Evolutionary conservation across 2,329 filamentous ascomycete genomes (phyloP).

Genomic region (Apiospora marii): DNA sequence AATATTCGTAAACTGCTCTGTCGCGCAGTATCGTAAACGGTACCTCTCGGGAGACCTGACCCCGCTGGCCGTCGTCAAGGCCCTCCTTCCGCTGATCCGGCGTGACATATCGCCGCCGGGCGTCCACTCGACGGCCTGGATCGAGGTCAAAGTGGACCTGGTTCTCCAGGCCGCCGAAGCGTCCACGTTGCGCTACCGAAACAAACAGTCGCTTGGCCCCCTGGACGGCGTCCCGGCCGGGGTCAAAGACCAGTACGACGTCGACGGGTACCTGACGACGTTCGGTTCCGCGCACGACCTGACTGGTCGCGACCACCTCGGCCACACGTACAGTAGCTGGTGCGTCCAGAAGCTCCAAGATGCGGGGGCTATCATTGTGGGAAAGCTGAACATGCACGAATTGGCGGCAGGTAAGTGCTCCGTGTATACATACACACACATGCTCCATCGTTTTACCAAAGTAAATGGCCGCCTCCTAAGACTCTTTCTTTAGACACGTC

Average conservation of each 20-base stretch:
- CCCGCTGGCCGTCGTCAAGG: not conserved
- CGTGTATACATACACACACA: no score
- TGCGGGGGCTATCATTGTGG: conserved; percentile 74
- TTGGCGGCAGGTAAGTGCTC: conserved; percentile 67
- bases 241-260: conserved; percentile 79
- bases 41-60: not conserved
- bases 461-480: not conserved
- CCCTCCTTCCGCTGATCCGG: not conserved
- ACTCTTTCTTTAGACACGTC: conserved; percentile 59
- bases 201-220: conserved; percentile 65
- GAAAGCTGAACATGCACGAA: conserved; percentile 81
- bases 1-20: not conserved
- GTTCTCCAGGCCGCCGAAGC: conserved; percentile 53
- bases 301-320: conserved; percentile 51
- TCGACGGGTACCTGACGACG: conserved; percentile 75
- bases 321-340: conserved; percentile 61
- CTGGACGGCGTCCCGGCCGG: conserved; percentile 78
- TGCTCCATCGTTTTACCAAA: not conserved
- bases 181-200: conserved; percentile 56
- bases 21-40: not conserved
- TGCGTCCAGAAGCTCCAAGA: conserved; percentile 74
- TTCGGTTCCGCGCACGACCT: conserved; percentile 70
- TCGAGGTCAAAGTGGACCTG: conserved; percentile 43
- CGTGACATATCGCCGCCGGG: no score
- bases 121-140: not conserved